phyloP scores from a whole-genome alignment of 805 yeast species.

The Tetrapisispora taiwanensis region DNA sequence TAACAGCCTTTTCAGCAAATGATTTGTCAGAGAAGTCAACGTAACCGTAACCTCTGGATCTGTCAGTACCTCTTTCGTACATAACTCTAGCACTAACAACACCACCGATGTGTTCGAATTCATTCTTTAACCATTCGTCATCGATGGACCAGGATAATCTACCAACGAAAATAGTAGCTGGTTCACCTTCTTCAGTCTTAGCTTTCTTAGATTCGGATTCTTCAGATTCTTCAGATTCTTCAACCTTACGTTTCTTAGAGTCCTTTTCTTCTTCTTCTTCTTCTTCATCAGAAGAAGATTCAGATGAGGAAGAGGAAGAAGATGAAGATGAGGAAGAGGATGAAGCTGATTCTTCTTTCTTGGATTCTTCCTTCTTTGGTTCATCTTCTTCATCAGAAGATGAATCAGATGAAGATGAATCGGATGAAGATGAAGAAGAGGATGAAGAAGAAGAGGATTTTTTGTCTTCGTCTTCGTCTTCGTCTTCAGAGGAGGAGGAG shows the following conservation, averaged over 20 bases:
- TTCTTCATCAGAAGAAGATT: conserved; percentile 13
- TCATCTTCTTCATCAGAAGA: conserved; percentile 8
- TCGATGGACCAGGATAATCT: conserved; percentile 96
- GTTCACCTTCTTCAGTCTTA: conserved; percentile 43
- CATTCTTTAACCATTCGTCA: conserved; percentile 84
- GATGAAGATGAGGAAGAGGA: conserved; percentile 20
- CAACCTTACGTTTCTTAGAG: conserved; percentile 29
- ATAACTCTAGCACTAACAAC: conserved; percentile 85
- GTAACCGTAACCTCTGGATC: conserved; percentile 95
- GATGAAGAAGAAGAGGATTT: conserved; percentile 6
- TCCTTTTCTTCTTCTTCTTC: conserved; percentile 16
- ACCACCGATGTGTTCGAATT: conserved; percentile 76
- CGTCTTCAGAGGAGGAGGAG: conserved; percentile 6
- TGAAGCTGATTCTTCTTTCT: conserved; percentile 9
- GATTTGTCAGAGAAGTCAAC: conserved; percentile 79
- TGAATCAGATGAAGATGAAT: conserved; percentile 10
- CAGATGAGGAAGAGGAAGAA: conserved; percentile 1
- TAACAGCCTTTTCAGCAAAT: conserved; percentile 77
- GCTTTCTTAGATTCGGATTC: conserved; percentile 43
- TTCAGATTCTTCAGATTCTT: conserved; percentile 22
- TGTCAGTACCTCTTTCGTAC: conserved; percentile 82
- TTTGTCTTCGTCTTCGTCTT: conserved; percentile 6
- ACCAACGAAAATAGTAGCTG: conserved; percentile 90
- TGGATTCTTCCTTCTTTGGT: conserved; percentile 7
- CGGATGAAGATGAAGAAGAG: conserved; percentile 6